Evolutionary conservation across 1,139 yeast genomes (phyloP).

Genomic region (Taphrina confusa): DNA sequence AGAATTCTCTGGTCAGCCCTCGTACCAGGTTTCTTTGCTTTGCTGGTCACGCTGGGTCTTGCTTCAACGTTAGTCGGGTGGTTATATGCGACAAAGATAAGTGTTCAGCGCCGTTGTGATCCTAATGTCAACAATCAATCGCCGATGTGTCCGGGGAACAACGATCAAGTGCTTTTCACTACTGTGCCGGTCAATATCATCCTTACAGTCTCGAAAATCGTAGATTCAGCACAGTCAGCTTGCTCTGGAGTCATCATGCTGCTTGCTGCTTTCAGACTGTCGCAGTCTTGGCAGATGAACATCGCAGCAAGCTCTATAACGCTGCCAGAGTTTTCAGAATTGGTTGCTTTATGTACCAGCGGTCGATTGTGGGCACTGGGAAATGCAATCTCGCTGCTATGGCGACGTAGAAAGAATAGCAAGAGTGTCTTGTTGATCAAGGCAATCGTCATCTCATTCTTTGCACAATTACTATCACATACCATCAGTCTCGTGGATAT

Average conservation of each 20-base stretch:
- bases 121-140: background rate
- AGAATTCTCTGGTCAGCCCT: background rate
- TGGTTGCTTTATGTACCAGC: slow-evolving; percentile 2
- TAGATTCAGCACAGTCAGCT: slow-evolving; percentile 4
- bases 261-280: background rate
- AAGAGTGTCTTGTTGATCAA: background rate
- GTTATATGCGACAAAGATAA: background rate
- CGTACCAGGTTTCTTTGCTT: background rate
- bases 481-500: slow-evolving; percentile 4
- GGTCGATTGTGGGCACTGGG: slow-evolving; percentile 4
- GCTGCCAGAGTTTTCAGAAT: background rate
- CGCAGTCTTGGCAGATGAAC: background rate
- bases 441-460: background rate
- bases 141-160: slow-evolving; percentile 4
- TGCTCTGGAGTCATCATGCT: slow-evolving; percentile 4
- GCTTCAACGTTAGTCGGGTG: slow-evolving; percentile 1
- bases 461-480: slow-evolving; percentile 3
- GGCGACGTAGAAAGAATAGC: background rate
- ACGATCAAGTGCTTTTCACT: slow-evolving; percentile 10
- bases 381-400: background rate
- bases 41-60: background rate
- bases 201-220: slow-evolving; percentile 5
- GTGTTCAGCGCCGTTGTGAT: background rate
- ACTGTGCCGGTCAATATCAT: slow-evolving; percentile 5
- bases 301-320: background rate